Conservation (phyloP, 2,329 filamentous ascomycete genomes). For the Samsoniella hepiali region DNA sequence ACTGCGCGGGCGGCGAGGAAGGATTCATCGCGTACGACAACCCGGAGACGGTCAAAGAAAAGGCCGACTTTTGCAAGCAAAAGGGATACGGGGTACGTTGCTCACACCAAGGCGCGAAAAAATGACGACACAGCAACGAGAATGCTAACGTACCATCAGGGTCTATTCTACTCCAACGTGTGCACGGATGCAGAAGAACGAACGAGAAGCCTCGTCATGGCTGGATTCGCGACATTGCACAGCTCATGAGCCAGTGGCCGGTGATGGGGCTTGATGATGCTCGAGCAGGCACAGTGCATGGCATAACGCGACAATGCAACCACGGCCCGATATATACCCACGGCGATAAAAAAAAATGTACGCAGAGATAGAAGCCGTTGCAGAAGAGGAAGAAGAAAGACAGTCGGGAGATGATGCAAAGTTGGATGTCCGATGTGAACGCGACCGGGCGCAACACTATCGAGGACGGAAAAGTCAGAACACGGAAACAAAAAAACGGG, state of each 20-base stretch:
- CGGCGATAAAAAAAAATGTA: not conserved
- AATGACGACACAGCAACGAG: no score
- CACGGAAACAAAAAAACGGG: no score
- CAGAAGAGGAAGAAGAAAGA: no score
- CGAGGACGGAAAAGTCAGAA: no score
- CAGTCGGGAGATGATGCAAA: no score
- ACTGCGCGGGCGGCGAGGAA: conserved; percentile 68
- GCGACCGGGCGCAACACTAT: no score
- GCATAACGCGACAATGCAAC: conserved; percentile 18
- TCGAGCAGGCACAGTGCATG: conserved; percentile 20
- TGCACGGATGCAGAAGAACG: conserved; percentile 62
- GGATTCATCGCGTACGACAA: conserved; percentile 81
- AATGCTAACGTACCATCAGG: conserved; percentile 39
- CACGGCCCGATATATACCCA: conserved; percentile 3
- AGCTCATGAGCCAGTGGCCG: conserved; percentile 33
- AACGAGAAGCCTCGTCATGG: conserved; percentile 55
- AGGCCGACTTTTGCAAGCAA: conserved; percentile 70
- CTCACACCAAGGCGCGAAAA: not conserved
- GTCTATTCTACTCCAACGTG: conserved; percentile 80
- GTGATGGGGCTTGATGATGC: conserved; percentile 12
- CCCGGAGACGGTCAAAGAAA: conserved; percentile 69
- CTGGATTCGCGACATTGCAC: conserved; percentile 58
- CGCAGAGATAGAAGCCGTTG: no score
- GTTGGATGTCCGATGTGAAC: no score
- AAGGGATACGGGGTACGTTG: conserved; percentile 61